Evolutionary conservation across 495 filamentous ascomycete genomes (phyloP).

Genomic region (Mytilinidion resinicola): DNA sequence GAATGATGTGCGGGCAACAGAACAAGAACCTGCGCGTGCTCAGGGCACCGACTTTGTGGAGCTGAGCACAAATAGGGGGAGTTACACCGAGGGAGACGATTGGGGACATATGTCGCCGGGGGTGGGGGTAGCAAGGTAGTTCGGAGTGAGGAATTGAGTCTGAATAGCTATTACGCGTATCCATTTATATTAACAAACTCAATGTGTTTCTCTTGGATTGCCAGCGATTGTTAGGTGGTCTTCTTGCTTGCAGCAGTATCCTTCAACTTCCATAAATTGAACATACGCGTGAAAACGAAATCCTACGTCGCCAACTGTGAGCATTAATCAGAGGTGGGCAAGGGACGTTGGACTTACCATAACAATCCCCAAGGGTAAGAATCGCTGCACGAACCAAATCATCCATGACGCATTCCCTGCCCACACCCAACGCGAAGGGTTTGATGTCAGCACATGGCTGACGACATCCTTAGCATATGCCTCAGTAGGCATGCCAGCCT

Average conservation of each 20-base stretch:
- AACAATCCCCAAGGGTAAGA: conserved; percentile 31
- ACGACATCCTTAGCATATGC: conserved; percentile 55
- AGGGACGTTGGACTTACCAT: conserved; percentile 20
- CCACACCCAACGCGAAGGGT: conserved; percentile 50
- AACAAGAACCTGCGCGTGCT: too few species aligned
- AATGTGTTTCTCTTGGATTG: too few species aligned
- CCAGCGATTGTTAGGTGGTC: conserved; percentile 1
- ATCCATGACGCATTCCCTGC: conserved; percentile 41
- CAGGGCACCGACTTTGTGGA: too few species aligned
- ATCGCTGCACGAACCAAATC: conserved; percentile 46
- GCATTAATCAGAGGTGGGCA: neutral
- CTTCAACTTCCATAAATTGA: conserved; percentile 18
- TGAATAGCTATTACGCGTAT: too few species aligned
- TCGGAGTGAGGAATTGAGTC: too few species aligned
- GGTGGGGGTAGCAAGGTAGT: too few species aligned
- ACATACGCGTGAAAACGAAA: conserved; percentile 15
- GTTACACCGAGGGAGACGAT: neutral
- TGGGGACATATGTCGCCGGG: neutral
- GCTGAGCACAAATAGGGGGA: neutral
- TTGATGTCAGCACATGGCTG: conserved; percentile 43
- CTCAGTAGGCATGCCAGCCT: conserved; percentile 46
- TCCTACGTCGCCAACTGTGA: conserved; percentile 6
- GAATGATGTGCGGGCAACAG: neutral
- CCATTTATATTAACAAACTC: too few species aligned
- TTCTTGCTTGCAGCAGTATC: conserved; percentile 7